Percentiles rank a stretch among this genome's conserved stretches.
These are phyloP conservation scores for Irpex lacteus DNA, from an alignment of 1,284 basidiomycete species.

Conservation along the genomic window DNA sequence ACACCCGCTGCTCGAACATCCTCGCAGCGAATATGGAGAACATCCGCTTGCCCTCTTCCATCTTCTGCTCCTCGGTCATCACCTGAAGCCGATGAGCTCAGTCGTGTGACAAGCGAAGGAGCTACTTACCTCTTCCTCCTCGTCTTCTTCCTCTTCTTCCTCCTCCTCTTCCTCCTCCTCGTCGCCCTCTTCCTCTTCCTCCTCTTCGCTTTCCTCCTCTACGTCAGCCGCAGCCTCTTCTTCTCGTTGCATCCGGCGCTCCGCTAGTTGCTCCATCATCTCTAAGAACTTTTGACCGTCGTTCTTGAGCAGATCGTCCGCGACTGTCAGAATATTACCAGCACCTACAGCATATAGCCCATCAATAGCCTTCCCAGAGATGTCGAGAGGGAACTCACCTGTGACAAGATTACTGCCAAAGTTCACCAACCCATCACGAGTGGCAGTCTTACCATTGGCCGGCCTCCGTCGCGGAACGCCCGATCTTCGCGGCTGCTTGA, in stretches of 20 bases:
- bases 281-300: constrained; percentile 98
- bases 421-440: constrained; percentile 24
- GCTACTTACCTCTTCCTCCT: constrained; percentile 31
- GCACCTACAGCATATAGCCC: constrained; percentile 32
- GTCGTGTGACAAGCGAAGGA: constrained; percentile 12
- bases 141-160: constrained; percentile 35
- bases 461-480: constrained; percentile 21
- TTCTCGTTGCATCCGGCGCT: constrained; percentile 90
- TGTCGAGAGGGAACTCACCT: constrained; percentile 23
- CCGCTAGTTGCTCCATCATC: constrained; percentile 99
- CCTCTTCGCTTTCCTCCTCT: constrained; percentile 42
- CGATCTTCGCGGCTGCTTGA: constrained; percentile 21
- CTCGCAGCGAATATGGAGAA: constrained; percentile 99
- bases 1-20: constrained; percentile 98
- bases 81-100: constrained; percentile 36
- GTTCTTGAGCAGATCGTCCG: constrained; percentile 97
- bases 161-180: constrained; percentile 34
- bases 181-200: constrained; percentile 34
- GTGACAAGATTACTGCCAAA: constrained; percentile 33
- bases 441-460: constrained; percentile 20
- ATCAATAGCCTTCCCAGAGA: neutral
- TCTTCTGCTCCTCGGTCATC: constrained; percentile 88
- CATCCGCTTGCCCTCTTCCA: constrained; percentile 99
- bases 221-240: constrained; percentile 84
- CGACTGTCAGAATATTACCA: constrained; percentile 96